Base-by-base conservation (phyloP, 2,329 filamentous ascomycete species). In the Colletotrichum navitas region DNA sequence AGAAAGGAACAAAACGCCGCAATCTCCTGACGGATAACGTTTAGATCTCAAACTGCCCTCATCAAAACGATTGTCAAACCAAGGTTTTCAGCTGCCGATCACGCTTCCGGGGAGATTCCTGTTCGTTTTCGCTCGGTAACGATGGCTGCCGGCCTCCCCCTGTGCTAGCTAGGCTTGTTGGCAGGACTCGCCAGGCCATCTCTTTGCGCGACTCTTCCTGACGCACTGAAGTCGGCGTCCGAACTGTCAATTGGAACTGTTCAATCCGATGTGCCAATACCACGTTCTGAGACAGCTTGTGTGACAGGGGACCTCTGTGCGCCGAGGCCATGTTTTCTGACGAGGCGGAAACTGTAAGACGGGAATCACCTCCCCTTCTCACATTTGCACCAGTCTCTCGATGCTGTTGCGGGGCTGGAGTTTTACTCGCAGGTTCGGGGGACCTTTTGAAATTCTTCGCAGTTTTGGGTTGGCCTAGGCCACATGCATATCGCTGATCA, bases 251-350 rank as follows among this genome's bases (percentile, higher is more conserved):
- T 36, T 24, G 51, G 24, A n/a, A 56, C 45, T 59, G 59, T 26
- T 63, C 34, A 55, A 63, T 63, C 68, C 54, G 52, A 71, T 54
- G 47, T 68, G 5, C 52, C 60, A n/a, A 39, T 26, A 43, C 45
- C 41, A 21, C 5, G 16, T 29, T 51, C 52, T 60, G 68, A 68
- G 68, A 71, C 68, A 60, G 21, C 39, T 32, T 32, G 14, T 58
- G 68, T 64, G 59, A 34, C 59, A 71, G 54, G 26, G 36, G 52
- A n/a, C 8, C 59, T 55, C 65, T 43, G 68, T 68, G 64, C 59
- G 47, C 59, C n/a, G 49, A 26, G 68, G 10, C 24, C 65, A 18
- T 39, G 36, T 26, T 18, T 12, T 26, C 8, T n/a, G 7, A 7
- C 8, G 1, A 14, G 29, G 29, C 4, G 29, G 34, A 54, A 14